phyloP scores from a whole-genome alignment of 1,139 yeast species.

The Taphrina confusa region DNA sequence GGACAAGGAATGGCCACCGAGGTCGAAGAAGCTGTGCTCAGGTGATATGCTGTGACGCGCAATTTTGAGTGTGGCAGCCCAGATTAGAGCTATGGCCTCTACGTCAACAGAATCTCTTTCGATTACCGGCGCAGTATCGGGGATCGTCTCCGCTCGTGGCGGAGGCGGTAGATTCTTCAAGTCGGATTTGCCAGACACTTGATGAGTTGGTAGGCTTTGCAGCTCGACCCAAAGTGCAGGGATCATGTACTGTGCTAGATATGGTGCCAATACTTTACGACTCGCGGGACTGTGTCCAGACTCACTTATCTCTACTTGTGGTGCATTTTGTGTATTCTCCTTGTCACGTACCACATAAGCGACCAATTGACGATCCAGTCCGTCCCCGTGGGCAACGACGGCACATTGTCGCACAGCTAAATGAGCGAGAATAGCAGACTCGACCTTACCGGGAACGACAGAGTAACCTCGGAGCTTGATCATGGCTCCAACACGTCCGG shows the following conservation, averaged over 20 bases:
- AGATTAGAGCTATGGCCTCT: conserved; percentile 12
- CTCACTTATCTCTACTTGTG: conserved; percentile 96
- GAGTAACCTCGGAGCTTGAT: conserved; percentile 50
- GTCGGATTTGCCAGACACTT: conserved; percentile 77
- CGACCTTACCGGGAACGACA: conserved; percentile 95
- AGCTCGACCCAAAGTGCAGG: conserved; percentile 51
- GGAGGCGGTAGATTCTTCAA: conserved; percentile 75
- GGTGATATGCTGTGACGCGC: conserved; percentile 53
- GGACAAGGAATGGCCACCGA: conserved; percentile 95
- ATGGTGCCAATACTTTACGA: conserved; percentile 76
- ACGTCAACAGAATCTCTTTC: conserved; percentile 9
- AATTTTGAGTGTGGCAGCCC: conserved; percentile 25
- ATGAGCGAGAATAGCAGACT: conserved; percentile 73
- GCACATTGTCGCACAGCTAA: conserved; percentile 26
- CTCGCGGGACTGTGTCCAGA: conserved; percentile 92
- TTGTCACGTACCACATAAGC: conserved; percentile 59
- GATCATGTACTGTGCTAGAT: conserved; percentile 40
- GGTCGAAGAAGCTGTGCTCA: conserved; percentile 86
- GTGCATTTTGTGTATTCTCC: conserved; percentile 90
- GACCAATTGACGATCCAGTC: conserved; percentile 18
- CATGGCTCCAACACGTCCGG: conserved; percentile 42
- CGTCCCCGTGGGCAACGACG: conserved; percentile 24
- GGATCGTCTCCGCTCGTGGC: conserved; percentile 50
- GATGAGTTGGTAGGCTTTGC: conserved; percentile 64
- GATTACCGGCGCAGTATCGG: background rate